Conservation (phyloP, 306 rosid genomes). For the Rosa rugosa region DNA sequence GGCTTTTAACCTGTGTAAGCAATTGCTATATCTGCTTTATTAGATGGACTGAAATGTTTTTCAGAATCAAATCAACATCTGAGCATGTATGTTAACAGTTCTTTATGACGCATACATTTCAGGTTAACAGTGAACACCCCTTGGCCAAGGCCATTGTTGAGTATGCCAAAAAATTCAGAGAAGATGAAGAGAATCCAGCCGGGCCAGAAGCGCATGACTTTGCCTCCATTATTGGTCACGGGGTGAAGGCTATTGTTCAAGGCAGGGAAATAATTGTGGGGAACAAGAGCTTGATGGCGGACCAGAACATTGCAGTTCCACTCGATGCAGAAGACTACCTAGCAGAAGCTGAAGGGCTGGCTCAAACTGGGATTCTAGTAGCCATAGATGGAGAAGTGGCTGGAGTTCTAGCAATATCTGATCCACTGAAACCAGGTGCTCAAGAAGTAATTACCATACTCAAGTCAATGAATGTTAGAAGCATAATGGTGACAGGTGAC, state of each 20-base stretch:
- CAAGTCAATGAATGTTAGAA: no score
- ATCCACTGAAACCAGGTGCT: slow-evolving; percentile 65
- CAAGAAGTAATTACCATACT: no score
- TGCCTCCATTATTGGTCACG: no score
- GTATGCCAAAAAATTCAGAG: no score
- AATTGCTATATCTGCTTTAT: neutral
- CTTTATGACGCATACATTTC: slow-evolving; percentile 17
- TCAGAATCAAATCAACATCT: neutral
- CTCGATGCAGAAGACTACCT: slow-evolving; percentile 48
- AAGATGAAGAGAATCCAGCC: no score
- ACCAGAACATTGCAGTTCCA: slow-evolving; percentile 42
- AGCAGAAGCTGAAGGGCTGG: slow-evolving; percentile 56
- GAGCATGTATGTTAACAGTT: neutral
- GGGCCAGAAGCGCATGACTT: no score
- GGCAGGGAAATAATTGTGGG: slow-evolving; percentile 59
- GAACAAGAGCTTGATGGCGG: no score
- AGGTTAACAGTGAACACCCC: slow-evolving; percentile 87
- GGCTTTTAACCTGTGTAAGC: neutral
- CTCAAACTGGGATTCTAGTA: slow-evolving; percentile 66
- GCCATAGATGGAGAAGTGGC: slow-evolving; percentile 47
- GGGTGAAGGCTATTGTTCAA: slow-evolving; percentile 55
- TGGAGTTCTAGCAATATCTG: slow-evolving; percentile 65
- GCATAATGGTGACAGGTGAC: no score
- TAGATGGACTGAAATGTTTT: neutral
- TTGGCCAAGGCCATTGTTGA: no score